Evolutionary conservation across 345 rosid species (phyloP).

Genomic region (Eucalyptus viminalis): DNA sequence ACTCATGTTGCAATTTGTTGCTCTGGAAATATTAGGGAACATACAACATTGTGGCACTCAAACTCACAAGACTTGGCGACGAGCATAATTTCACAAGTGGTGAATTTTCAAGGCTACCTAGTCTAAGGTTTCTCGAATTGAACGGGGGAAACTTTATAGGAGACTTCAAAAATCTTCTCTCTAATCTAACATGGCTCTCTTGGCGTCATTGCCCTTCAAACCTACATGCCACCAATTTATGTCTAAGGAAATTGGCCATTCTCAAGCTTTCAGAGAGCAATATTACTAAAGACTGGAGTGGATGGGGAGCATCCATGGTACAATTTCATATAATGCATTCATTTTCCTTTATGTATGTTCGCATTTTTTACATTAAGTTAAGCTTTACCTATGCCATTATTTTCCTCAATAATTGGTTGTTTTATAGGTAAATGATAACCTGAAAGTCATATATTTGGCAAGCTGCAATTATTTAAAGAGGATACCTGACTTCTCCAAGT

Average conservation of each 20-base stretch:
- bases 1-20: background rate
- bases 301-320: background rate
- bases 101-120: background rate
- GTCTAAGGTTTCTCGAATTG: background rate
- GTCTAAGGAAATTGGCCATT: background rate
- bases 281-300: background rate
- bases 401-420: too few species aligned
- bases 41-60: background rate
- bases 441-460: too few species aligned
- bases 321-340: background rate
- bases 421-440: too few species aligned
- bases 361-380: background rate
- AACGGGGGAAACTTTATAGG: background rate
- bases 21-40: background rate
- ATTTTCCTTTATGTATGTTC: background rate
- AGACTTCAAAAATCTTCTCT: background rate
- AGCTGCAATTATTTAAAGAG: too few species aligned
- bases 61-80: background rate
- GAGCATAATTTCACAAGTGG: accelerated
- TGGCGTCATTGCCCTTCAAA: background rate
- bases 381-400: too few species aligned
- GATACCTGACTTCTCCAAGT: too few species aligned
- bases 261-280: background rate
- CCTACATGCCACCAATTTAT: background rate
- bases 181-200: background rate